A percentile compares a stretch with the other conserved stretches of the same genome.
Evolutionary conservation across 2,329 filamentous ascomycete species (phyloP).

Genomic region (Aspergillus hiratsukae): DNA sequence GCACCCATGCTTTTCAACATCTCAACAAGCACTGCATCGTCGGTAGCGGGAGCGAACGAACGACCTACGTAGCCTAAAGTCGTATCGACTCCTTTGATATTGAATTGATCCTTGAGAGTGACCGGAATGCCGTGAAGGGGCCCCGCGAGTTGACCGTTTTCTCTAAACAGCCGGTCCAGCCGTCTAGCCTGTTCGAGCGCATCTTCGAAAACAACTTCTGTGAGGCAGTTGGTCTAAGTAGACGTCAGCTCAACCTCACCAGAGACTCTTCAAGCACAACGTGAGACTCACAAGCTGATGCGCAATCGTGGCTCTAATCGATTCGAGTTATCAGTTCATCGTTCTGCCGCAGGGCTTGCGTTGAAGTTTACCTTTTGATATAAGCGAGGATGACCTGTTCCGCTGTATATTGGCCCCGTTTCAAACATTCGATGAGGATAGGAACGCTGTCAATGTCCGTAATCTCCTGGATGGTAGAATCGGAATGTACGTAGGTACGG

Average conservation of each 20-base stretch:
- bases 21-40: constrained; percentile 49
- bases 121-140: constrained; percentile 53
- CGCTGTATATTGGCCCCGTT: constrained; percentile 22
- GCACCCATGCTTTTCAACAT: constrained; percentile 50
- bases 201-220: constrained; percentile 33
- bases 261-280: not conserved
- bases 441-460: constrained; percentile 29
- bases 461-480: constrained; percentile 22
- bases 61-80: constrained; percentile 56
- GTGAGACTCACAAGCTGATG: constrained; percentile 23
- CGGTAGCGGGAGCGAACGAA: constrained; percentile 46
- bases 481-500: constrained; percentile 19
- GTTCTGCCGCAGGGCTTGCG: not conserved
- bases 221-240: constrained; percentile 34
- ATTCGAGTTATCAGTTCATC: not conserved
- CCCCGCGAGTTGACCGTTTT: constrained; percentile 42
- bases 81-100: constrained; percentile 54
- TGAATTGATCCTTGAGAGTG: constrained; percentile 59
- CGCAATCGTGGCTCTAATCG: constrained; percentile 23
- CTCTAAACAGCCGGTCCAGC: constrained; percentile 25
- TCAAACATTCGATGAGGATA: constrained; percentile 16
- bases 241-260: not conserved
- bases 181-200: constrained; percentile 28
- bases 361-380: constrained; percentile 28
- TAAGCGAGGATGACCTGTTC: constrained; percentile 27